Evolutionary conservation across 495 filamentous ascomycete genomes (phyloP), one percentile per base, ranked within the genome.

Genomic region (Tuber indicum): DNA sequence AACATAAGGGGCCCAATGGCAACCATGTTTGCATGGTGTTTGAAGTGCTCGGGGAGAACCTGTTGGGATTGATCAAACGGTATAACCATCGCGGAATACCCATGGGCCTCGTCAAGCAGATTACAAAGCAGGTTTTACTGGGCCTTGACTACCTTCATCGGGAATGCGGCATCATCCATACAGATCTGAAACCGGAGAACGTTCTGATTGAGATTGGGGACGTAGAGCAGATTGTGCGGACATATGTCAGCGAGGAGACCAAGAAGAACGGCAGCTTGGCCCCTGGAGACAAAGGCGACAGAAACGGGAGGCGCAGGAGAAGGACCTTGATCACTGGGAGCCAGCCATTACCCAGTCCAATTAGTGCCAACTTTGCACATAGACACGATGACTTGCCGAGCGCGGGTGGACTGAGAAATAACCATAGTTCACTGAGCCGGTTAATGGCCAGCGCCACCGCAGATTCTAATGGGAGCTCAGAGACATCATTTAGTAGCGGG

Each of bases 1-100:
- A 97, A 81, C 96, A 98, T 85, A 97, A 96, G 85, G 96, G 96
- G 8, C 96, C 95, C 21, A 95, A 99, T 84, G 96, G 96, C 58
- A 90, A 93, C 45, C 96, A 99, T 83, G 94, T 98, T 72, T 99
- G 96, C 87, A 99, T 99, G 95, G 96, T 99, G 8, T 99, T 99
- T 81, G 96, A 99, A 84, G 96, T 99, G 19, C 86, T 99, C 71
- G 96, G 96, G 21, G 96, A 99, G 87, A 99, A 99, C 83, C 84
- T 99, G 72, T 85, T 99, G 74, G 96, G 96, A 19, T 85, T 99
- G 84, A 99, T 99, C 87, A 99, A 98, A 88, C 90, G 92, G 75
- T 99, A 96, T 93, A 98, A 98, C 81, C 96, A 99, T 84, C 89
- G 96, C 45, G 96, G 96, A 43, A 98, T 99, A 73, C 96, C 96